Percentiles rank a stretch among this genome's conserved stretches.
phyloP scores from a whole-genome alignment of 306 rosid genomes.

The Pueraria montana region DNA sequence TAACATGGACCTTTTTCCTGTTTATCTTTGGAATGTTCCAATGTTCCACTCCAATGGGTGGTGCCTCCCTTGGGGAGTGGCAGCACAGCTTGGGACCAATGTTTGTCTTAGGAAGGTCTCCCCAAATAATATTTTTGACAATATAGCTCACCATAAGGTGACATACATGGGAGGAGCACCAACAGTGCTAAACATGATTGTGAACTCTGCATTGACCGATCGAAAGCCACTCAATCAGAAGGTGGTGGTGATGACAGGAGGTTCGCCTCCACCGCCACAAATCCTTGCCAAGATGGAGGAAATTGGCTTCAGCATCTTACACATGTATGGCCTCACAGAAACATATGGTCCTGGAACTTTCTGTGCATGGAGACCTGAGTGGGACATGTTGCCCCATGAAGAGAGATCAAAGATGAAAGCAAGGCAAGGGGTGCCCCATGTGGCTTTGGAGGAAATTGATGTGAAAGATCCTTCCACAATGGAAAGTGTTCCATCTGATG shows the following conservation, averaged over 20 bases:
- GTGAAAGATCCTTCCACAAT: slow-evolving; percentile 75
- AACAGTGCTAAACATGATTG: slow-evolving; percentile 82
- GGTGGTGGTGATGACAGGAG: slow-evolving; percentile 77
- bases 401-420: slow-evolving; percentile 66
- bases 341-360: slow-evolving; percentile 78
- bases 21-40: slow-evolving; percentile 92
- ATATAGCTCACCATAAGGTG: slow-evolving; percentile 62
- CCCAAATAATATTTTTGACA: slow-evolving; percentile 70
- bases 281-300: slow-evolving; percentile 79
- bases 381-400: slow-evolving; percentile 65
- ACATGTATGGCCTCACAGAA: slow-evolving; percentile 88
- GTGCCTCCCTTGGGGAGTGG: slow-evolving; percentile 89
- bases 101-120: slow-evolving; percentile 72
- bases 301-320: slow-evolving; percentile 75
- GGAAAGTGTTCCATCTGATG: slow-evolving; percentile 76
- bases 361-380: slow-evolving; percentile 82
- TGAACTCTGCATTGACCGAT: slow-evolving; percentile 63
- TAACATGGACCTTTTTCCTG: slow-evolving; percentile 70
- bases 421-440: slow-evolving; percentile 82
- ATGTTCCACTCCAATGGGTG: slow-evolving; percentile 94
- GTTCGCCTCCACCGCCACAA: slow-evolving; percentile 84
- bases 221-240: slow-evolving; percentile 61
- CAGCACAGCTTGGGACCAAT: slow-evolving; percentile 84
- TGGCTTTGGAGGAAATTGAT: slow-evolving; percentile 67
- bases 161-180: slow-evolving; percentile 93